phyloP scores from a whole-genome alignment of 352 stramenopile species.

The Pythium sukuiense region DNA sequence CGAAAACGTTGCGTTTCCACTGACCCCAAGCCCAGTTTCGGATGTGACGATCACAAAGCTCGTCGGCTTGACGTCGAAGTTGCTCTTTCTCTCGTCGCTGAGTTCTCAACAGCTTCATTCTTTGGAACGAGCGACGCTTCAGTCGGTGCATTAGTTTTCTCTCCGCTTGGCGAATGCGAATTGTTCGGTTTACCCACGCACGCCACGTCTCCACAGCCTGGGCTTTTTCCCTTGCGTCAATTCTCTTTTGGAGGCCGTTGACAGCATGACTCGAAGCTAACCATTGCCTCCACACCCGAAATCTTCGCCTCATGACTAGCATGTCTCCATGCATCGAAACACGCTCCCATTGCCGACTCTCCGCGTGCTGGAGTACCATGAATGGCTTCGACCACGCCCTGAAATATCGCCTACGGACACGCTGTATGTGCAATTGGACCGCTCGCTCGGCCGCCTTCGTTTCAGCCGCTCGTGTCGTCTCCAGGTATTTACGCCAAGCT shows the following conservation, averaged over 20 bases:
- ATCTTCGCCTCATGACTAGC: background rate
- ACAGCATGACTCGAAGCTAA: background rate
- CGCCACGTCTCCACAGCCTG: slow-evolving; percentile 2
- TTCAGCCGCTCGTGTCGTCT: background rate
- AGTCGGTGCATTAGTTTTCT: background rate
- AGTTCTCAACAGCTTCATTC: background rate
- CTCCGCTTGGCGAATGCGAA: background rate
- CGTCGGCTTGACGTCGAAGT: background rate
- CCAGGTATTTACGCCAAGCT: background rate
- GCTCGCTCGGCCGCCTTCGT: background rate
- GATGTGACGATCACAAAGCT: background rate
- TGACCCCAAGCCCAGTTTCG: background rate
- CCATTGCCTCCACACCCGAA: slow-evolving; percentile 5
- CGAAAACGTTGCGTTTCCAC: slow-evolving; percentile 10
- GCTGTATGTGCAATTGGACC: background rate
- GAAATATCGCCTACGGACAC: background rate
- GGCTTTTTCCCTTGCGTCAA: background rate
- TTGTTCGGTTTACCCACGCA: slow-evolving; percentile 5
- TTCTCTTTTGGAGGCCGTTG: background rate
- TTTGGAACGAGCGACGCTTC: background rate
- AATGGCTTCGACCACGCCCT: slow-evolving; percentile 7
- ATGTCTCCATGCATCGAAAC: background rate
- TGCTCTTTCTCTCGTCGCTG: background rate
- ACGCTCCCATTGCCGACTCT: background rate
- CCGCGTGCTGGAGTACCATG: background rate